Conservation (phyloP, 768 basidiomycete genomes). For the Calvatia gigantea region DNA sequence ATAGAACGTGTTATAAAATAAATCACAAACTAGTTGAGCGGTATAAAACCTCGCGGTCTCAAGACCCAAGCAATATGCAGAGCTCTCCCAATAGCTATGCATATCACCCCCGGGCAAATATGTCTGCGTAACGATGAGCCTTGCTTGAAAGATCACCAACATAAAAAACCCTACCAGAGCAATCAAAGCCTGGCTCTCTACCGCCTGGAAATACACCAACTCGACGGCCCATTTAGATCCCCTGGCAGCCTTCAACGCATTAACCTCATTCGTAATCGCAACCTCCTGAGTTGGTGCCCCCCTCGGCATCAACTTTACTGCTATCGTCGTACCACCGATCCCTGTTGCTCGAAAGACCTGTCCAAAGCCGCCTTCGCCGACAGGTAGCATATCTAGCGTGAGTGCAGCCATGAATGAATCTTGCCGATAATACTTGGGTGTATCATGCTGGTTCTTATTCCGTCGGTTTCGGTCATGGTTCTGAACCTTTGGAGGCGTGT, state of each 20-base stretch:
- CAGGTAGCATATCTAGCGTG: conserved; percentile 1
- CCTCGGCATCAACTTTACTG: conserved; percentile 7
- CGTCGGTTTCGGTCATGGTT: not conserved
- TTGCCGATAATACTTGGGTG: conserved; percentile 1
- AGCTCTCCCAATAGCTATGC: conserved; percentile 8
- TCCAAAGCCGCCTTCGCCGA: conserved; percentile 10
- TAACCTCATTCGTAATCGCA: conserved; percentile 7
- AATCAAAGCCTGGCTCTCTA: conserved; percentile 3
- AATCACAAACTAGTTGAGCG: not conserved
- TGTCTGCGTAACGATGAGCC: too few species aligned
- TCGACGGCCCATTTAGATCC: conserved; percentile 2
- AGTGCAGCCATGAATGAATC: conserved; percentile 6
- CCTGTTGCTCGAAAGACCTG: conserved; percentile 8
- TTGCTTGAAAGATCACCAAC: too few species aligned
- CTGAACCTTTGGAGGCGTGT: not conserved
- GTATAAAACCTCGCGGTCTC: conserved; percentile 4
- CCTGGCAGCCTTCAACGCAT: conserved; percentile 2
- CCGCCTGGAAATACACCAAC: conserved; percentile 3
- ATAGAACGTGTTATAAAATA: not conserved
- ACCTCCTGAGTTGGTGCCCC: conserved; percentile 5
- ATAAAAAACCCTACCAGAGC: conserved; percentile 1
- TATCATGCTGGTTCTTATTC: not conserved
- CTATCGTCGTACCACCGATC: not conserved
- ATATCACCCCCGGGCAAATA: conserved; percentile 6
- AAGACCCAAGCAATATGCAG: conserved; percentile 1